Percentiles rank a stretch among this genome's conserved stretches.
phyloP scores from a whole-genome alignment of 805 yeast species.

The Isabelozyma gotoi region DNA sequence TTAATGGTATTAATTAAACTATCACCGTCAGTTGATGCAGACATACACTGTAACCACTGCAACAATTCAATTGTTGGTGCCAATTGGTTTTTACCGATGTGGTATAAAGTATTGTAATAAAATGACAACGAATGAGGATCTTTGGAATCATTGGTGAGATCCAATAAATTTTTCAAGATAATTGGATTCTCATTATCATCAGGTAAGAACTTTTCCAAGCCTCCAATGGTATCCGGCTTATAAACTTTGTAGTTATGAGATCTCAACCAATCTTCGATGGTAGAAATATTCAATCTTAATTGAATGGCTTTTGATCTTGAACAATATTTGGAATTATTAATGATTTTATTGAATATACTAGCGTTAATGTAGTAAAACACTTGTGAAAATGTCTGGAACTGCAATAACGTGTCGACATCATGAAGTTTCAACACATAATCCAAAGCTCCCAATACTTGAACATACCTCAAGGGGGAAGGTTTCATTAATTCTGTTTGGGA shows the following conservation, averaged over 20 bases:
- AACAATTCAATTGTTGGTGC: constrained; percentile 74
- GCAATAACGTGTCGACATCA: constrained; percentile 74
- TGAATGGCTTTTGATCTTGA: constrained; percentile 88
- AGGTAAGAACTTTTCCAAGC: constrained; percentile 18
- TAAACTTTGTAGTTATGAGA: constrained; percentile 53
- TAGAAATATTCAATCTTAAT: constrained; percentile 79
- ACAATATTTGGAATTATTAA: constrained; percentile 65
- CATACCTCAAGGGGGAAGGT: constrained; percentile 84
- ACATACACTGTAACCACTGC: constrained; percentile 88
- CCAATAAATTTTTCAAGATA: constrained; percentile 22
- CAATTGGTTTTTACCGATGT: constrained; percentile 65
- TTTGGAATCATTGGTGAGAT: constrained; percentile 15
- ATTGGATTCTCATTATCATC: constrained; percentile 3
- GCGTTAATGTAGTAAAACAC: constrained; percentile 78
- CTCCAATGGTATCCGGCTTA: constrained; percentile 32
- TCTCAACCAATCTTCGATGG: constrained; percentile 92
- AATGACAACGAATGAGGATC: constrained; percentile 54
- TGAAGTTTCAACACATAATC: constrained; percentile 81
- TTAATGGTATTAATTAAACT: constrained; percentile 53
- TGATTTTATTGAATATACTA: constrained; percentile 68
- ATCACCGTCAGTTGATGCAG: constrained; percentile 67
- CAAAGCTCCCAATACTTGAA: constrained; percentile 86
- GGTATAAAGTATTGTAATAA: constrained; percentile 62
- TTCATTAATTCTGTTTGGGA: constrained; percentile 72
- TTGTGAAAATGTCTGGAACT: constrained; percentile 73